These are phyloP conservation scores for Candida maesae DNA, from an alignment of 805 yeast genomes.

Conservation along the genomic window DNA sequence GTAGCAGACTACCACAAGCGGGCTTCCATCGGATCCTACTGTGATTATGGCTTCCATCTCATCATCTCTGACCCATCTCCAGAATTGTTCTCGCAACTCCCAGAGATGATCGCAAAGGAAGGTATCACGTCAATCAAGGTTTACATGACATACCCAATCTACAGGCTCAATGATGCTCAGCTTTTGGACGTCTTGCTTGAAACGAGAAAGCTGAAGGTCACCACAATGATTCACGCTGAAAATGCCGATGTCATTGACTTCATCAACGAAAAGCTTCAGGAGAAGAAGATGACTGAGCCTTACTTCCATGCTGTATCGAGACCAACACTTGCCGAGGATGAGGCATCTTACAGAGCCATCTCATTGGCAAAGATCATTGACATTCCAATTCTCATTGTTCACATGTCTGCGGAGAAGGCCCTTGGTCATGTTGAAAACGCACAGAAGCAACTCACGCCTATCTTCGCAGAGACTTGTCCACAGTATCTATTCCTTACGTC, in stretches of 20 bases:
- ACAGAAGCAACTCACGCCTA: slow-evolving; percentile 37
- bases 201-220: slow-evolving; percentile 39
- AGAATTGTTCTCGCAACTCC: slow-evolving; percentile 31
- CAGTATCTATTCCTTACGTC: slow-evolving; percentile 44
- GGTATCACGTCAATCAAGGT: slow-evolving; percentile 27
- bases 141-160: slow-evolving; percentile 43
- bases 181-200: slow-evolving; percentile 36
- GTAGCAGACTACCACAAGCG: slow-evolving; percentile 30
- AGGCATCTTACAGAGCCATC: slow-evolving; percentile 47
- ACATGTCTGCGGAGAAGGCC: slow-evolving; percentile 43
- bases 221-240: slow-evolving; percentile 51
- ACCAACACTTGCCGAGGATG: slow-evolving; percentile 44
- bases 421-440: slow-evolving; percentile 39
- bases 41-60: slow-evolving; percentile 48
- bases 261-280: slow-evolving; percentile 37
- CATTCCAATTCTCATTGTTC: slow-evolving; percentile 44
- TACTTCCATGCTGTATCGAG: slow-evolving; percentile 44
- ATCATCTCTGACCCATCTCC: slow-evolving; percentile 36
- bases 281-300: slow-evolving; percentile 37
- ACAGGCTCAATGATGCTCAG: slow-evolving; percentile 38
- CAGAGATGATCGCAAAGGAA: slow-evolving; percentile 28
- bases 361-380: slow-evolving; percentile 40
- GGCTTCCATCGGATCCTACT: slow-evolving; percentile 33
- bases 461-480: slow-evolving; percentile 48
- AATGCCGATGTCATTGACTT: slow-evolving; percentile 43